Evolutionary conservation across 441 rosid genomes (phyloP).

Genomic region (Gossypium lobatum): DNA sequence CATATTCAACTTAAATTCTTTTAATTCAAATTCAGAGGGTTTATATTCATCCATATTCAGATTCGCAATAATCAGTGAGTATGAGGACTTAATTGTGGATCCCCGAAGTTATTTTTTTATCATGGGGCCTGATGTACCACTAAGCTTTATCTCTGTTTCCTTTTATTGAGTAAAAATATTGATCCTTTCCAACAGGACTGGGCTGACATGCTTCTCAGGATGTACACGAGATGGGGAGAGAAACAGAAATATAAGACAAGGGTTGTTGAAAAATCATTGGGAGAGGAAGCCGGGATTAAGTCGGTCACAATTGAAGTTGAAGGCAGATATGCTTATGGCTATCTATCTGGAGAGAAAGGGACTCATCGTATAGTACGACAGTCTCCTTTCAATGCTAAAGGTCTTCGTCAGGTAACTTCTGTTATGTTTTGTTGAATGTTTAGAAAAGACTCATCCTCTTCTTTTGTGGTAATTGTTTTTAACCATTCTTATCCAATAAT

Average conservation of each 20-base stretch:
- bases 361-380: conserved; percentile 90
- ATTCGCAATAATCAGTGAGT: background rate
- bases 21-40: background rate
- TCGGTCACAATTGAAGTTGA: conserved; percentile 81
- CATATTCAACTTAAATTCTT: background rate
- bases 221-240: conserved; percentile 97
- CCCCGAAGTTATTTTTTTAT: background rate
- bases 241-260: conserved; percentile 78
- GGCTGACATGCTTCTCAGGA: conserved; percentile 96
- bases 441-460: background rate
- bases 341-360: conserved; percentile 90
- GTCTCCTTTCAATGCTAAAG: conserved; percentile 97
- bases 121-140: background rate
- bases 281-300: conserved; percentile 98
- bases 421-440: background rate
- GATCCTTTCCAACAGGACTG: conserved; percentile 86
- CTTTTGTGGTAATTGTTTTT: background rate
- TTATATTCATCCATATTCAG: background rate
- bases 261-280: conserved; percentile 80
- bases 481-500: background rate
- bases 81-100: background rate
- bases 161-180: conserved; percentile 27
- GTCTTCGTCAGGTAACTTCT: conserved; percentile 77
- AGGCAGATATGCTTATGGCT: conserved; percentile 90
- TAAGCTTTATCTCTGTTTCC: background rate